phyloP scores from a whole-genome alignment of 345 rosid genomes.

The Corchorus capsularis region DNA sequence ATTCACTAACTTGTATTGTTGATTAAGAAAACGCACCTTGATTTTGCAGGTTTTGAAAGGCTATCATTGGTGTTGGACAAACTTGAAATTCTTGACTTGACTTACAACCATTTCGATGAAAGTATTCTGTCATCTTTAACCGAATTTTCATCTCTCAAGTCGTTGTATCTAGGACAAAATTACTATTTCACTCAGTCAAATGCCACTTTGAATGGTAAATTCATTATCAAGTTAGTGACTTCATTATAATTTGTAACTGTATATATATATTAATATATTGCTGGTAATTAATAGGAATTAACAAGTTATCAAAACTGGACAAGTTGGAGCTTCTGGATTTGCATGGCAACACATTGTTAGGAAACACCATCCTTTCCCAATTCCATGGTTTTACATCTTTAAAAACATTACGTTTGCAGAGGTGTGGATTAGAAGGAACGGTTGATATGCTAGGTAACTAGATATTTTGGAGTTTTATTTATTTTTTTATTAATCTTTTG shows the following conservation, averaged over 20 bases:
- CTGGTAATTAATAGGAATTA: neutral
- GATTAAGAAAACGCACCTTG: neutral
- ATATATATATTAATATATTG: neutral
- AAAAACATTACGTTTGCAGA: neutral
- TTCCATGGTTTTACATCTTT: neutral
- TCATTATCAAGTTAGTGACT: no score
- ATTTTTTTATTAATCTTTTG: neutral
- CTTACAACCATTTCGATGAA: neutral
- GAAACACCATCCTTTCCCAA: neutral
- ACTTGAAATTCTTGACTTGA: neutral
- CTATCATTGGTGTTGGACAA: neutral
- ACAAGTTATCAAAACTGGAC: neutral
- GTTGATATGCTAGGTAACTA: neutral
- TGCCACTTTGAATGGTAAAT: neutral
- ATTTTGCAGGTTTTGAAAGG: neutral
- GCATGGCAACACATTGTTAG: neutral
- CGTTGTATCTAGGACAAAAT: neutral
- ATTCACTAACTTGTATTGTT: neutral
- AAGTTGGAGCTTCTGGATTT: conserved; percentile 10
- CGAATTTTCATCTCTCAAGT: neutral
- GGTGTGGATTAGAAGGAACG: neutral
- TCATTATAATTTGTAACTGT: neutral
- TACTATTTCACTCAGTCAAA: neutral
- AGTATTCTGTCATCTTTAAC: neutral
- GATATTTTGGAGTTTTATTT: neutral